Evolutionary conservation across 1,284 basidiomycete genomes (phyloP), one percentile per base, ranked within the genome.

Genomic region (Phylloboletellus chloephorus): DNA sequence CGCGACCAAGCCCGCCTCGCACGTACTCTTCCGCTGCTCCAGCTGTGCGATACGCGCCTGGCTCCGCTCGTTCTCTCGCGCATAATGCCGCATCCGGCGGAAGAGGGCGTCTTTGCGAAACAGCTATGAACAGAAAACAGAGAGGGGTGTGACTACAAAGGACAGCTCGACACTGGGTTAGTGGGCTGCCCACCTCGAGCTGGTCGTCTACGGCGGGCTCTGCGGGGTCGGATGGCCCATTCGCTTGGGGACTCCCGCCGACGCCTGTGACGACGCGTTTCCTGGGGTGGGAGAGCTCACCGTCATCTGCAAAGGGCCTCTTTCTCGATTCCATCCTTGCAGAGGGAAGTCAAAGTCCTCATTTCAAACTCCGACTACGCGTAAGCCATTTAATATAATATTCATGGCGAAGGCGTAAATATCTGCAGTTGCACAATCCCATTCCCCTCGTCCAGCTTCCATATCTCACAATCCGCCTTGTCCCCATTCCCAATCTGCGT

Each of bases 71-170:
- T 82, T 74, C 64, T 90, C 83, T 44, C 90, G 78, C 39, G 85
- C 82, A 62, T 95, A 94, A 55, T 93, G 80, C 56, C 78, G 85
- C 90, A 97, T 93, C 48, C 90, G 77, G 35, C 93, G 76, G 63
- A 82, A 95, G 38, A 97, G 86, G 30, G 93, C 93, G 60, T 94
- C 90, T 66, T 97, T 96, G 46, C 89, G 82, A 61, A 85, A 85
- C 15, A 72, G 65, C 83, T 88, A 50, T 23, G 47, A 35, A 50
- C 34, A 46, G 43, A 43, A 54, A 25, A 31, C 34, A 45, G 31
- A 25, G 21, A 46, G 37, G 17, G 39, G 44, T 37, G 49, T 41
- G 47, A 60, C 53, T 56, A 56, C 30, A 37, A 43, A 59, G 37
- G 37, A 52, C 48, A 49, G 41, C 47, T 48, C 49, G 49, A 53